Evolutionary conservation across 108 stramenopile species (phyloP).

Genomic region (Nannochloropsis gaditana): DNA sequence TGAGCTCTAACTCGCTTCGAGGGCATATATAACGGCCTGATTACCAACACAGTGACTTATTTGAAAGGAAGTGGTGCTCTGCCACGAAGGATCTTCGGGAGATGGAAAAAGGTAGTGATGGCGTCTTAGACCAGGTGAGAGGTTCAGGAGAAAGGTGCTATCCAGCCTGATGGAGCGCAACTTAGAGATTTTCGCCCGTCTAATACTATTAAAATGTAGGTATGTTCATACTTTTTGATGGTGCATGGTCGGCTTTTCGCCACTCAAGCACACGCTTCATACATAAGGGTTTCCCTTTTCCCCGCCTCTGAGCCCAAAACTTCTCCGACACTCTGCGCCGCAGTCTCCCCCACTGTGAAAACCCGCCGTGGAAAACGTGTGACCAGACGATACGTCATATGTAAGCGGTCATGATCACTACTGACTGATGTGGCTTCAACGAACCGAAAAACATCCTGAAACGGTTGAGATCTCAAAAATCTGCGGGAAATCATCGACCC

Average conservation of each 20-base stretch:
- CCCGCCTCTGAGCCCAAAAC: slow-evolving; percentile 20
- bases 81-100: too few relatives aligned
- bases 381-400: slow-evolving; percentile 32
- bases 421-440: slow-evolving; percentile 22
- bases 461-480: slow-evolving; percentile 22
- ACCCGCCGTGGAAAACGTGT: slow-evolving; percentile 37
- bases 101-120: too few relatives aligned
- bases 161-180: too few relatives aligned
- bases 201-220: too few relatives aligned
- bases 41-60: too few relatives aligned
- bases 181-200: too few relatives aligned
- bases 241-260: not conserved
- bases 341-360: slow-evolving; percentile 26
- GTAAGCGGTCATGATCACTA: slow-evolving; percentile 21
- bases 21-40: too few relatives aligned
- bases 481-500: slow-evolving; percentile 27
- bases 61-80: too few relatives aligned
- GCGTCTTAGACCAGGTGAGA: too few relatives aligned
- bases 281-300: slow-evolving; percentile 4
- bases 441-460: slow-evolving; percentile 34
- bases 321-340: slow-evolving; percentile 28
- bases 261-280: slow-evolving; percentile 7
- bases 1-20: too few relatives aligned
- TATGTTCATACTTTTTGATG: too few relatives aligned
- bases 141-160: too few relatives aligned